Evolutionary conservation across 768 basidiomycete genomes (phyloP), one percentile per base, ranked within the genome.

Genomic region (Mrakia blollopis): DNA sequence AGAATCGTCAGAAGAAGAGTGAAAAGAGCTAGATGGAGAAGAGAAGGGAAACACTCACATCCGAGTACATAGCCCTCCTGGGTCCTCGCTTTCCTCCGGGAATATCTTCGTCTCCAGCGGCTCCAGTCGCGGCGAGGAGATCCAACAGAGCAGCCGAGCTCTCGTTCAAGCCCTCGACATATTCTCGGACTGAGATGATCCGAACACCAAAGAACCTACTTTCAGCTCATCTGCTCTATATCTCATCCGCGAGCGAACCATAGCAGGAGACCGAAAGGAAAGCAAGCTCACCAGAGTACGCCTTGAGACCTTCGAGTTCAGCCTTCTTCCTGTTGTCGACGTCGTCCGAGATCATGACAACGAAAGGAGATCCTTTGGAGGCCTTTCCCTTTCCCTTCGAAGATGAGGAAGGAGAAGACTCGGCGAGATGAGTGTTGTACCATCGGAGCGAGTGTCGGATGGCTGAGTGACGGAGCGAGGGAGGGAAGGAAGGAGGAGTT

Each of bases 311-410:
- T 25, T 89, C 87, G 18, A 86, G 84, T 79, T 89, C 87, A 2
- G 94, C 94, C 79, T 91, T 91, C 80, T 87, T 86, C 77, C 91
- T 85, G 83, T 97, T 97, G 1, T 89, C 91, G 37, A 87, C 89
- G 81, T 99, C 97, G 82, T 98, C 93, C 0, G 94, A 94, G 79
- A 99, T 85, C 13, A 98, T 87, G 3, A 98, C 86, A 61, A 96
- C 87, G 5, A 86, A 74, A 86, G 77, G 77, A 14, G 72, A 65
- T 1, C 32, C 2, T 92, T 90, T 2, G 87, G 78, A 57, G 84
- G 83, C 50, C 84, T 80, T 79, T 87, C 87, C 1, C 88, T 88
- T 35, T 87, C 88, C 72, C 88, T 82, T 21, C 86, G 86, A 39
- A 86, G 88, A 21, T 85, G 86, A 8, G 85, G 87, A 4, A 88